Conservation (phyloP, 768 basidiomycete genomes). For the Cystobasidiopsis lactophilus region DNA sequence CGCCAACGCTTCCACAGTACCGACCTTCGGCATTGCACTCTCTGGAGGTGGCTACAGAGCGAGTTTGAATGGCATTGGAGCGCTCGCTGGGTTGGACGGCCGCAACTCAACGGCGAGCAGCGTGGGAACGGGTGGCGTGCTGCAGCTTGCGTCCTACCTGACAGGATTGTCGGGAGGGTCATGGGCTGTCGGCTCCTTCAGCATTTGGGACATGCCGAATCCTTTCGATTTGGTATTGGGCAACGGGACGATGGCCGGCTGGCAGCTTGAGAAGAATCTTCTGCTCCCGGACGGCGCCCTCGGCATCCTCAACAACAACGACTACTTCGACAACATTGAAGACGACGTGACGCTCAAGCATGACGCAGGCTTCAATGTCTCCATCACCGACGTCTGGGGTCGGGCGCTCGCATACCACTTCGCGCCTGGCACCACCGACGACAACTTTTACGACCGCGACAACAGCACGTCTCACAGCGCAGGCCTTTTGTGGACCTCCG, state of each 20-base stretch:
- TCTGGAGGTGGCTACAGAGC: slow-evolving; percentile 51
- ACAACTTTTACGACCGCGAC: slow-evolving; percentile 38
- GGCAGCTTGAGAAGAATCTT: slow-evolving; percentile 39
- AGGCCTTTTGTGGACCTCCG: slow-evolving; percentile 46
- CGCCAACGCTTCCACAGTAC: slow-evolving; percentile 8
- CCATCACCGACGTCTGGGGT: slow-evolving; percentile 22
- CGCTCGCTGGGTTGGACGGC: slow-evolving; percentile 38
- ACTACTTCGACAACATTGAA: slow-evolving; percentile 9
- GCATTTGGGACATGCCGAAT: slow-evolving; percentile 42
- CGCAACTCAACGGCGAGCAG: slow-evolving; percentile 36
- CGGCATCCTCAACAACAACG: slow-evolving; percentile 24
- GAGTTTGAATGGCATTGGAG: slow-evolving; percentile 42
- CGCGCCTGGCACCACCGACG: slow-evolving; percentile 30
- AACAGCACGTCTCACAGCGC: slow-evolving; percentile 38
- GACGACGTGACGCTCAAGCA: slow-evolving; percentile 13
- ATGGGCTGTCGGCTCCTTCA: slow-evolving; percentile 29
- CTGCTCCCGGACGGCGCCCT: slow-evolving; percentile 35
- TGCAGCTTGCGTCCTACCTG: slow-evolving; percentile 50
- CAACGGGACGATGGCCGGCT: slow-evolving; percentile 24
- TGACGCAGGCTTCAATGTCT: slow-evolving; percentile 16
- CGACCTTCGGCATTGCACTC: slow-evolving; percentile 39
- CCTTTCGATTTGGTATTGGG: slow-evolving; percentile 41
- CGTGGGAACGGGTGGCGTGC: slow-evolving; percentile 32
- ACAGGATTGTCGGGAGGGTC: slow-evolving; percentile 33
- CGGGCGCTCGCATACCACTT: slow-evolving; percentile 53